phyloP scores from a whole-genome alignment of 2,329 filamentous ascomycete genomes.

The Colletotrichum sp. region DNA sequence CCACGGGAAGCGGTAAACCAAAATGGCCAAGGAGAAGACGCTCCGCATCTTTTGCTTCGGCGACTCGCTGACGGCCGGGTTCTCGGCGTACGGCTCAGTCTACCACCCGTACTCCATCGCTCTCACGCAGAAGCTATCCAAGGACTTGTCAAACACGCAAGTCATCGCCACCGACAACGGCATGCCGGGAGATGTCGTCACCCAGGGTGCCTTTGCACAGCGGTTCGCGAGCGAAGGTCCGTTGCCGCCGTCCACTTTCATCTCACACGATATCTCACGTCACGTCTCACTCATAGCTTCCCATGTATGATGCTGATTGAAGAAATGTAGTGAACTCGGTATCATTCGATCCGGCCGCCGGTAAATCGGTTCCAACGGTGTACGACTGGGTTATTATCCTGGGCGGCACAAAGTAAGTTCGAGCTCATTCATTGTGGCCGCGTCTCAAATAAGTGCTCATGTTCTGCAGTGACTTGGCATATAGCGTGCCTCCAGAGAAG shows the following conservation, averaged over 20 bases:
- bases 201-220: conserved; percentile 31
- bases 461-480: conserved; percentile 53
- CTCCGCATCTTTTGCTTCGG: conserved; percentile 68
- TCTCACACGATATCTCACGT: neutral
- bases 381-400: conserved; percentile 69
- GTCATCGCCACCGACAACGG: conserved; percentile 53
- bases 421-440: neutral
- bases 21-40: conserved; percentile 20
- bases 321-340: conserved; percentile 17
- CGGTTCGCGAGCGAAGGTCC: conserved; percentile 42
- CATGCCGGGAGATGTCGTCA: conserved; percentile 56
- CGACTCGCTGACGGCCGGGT: conserved; percentile 68
- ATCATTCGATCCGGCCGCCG: conserved; percentile 50
- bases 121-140: conserved; percentile 51
- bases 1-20: neutral
- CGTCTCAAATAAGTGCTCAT: neutral
- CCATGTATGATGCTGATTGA: neutral
- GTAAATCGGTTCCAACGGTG: neutral
- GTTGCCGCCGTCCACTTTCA: conserved; percentile 8
- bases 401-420: conserved; percentile 66
- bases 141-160: conserved; percentile 47
- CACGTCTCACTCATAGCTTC: neutral
- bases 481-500: conserved; percentile 36
- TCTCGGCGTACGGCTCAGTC: conserved; percentile 42
- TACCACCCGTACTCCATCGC: conserved; percentile 59